These are phyloP conservation scores for Hypoxylon rickii DNA, from an alignment of 495 filamentous ascomycete species.

Conservation along the genomic window DNA sequence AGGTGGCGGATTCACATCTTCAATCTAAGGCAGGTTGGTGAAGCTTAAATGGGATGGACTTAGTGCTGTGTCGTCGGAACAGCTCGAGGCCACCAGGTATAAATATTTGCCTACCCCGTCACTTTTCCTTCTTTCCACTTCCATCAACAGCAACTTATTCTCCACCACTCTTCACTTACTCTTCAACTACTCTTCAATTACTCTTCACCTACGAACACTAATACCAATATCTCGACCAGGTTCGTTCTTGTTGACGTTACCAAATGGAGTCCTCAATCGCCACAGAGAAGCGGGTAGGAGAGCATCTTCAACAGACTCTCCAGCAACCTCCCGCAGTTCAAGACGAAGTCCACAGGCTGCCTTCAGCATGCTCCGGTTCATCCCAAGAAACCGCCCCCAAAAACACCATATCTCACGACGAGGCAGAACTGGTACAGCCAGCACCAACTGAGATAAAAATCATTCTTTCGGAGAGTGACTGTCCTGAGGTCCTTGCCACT, in stretches of 20 bases:
- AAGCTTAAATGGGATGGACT: slow-evolving; percentile 26
- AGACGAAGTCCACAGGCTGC: background rate
- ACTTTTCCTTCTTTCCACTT: background rate
- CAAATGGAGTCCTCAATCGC: background rate
- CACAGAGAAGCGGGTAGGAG: background rate
- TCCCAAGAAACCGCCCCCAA: slow-evolving; percentile 8
- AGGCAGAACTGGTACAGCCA: background rate
- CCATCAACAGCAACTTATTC: background rate
- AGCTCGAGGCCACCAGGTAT: background rate
- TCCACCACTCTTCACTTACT: background rate
- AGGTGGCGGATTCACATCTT: background rate
- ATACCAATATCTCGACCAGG: too few relatives aligned
- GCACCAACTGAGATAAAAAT: slow-evolving; percentile 19
- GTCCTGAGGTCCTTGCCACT: slow-evolving; percentile 67
- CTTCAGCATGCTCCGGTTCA: background rate
- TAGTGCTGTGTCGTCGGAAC: background rate
- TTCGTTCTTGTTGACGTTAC: too few relatives aligned
- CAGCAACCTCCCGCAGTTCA: background rate
- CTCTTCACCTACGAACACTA: too few relatives aligned
- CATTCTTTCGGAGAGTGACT: slow-evolving; percentile 61
- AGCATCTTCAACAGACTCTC: background rate
- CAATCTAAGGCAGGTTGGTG: background rate
- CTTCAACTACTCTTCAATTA: background rate
- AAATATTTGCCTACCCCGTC: slow-evolving; percentile 3
- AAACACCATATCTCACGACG: slow-evolving; percentile 20